These are phyloP conservation scores for Lentithecium fluviatile DNA, from an alignment of 495 filamentous ascomycete genomes.

Conservation along the genomic window DNA sequence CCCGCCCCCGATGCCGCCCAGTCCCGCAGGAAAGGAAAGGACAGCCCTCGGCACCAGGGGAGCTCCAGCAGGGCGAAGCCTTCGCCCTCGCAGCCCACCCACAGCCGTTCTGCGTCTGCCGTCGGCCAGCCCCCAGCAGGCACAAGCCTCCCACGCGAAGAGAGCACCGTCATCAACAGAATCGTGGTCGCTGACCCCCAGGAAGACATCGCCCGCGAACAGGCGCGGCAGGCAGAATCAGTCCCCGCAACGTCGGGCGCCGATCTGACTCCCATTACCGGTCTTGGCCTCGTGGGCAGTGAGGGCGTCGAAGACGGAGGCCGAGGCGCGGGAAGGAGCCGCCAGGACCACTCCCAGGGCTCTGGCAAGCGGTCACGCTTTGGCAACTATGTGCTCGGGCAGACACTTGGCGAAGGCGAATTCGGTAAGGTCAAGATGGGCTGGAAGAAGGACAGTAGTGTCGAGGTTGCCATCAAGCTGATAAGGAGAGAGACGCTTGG, in stretches of 20 bases:
- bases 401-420: constrained; percentile 97
- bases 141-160: constrained; percentile 58
- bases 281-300: constrained; percentile 55
- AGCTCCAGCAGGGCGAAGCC: constrained; percentile 32
- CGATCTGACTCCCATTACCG: constrained; percentile 53
- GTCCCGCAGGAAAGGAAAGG: constrained; percentile 50
- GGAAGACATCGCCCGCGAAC: constrained; percentile 74
- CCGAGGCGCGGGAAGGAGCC: constrained; percentile 62
- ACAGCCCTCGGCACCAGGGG: constrained; percentile 46
- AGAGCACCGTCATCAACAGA: constrained; percentile 72
- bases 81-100: constrained; percentile 36
- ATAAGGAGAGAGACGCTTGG: constrained; percentile 88
- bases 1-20: constrained; percentile 42
- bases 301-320: constrained; percentile 62
- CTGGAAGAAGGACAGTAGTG: constrained; percentile 95
- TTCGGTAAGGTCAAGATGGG: constrained; percentile 99
- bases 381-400: constrained; percentile 90
- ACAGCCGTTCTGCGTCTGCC: constrained; percentile 49
- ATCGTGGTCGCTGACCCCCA: constrained; percentile 76
- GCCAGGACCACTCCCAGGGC: constrained; percentile 69
- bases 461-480: constrained; percentile 97
- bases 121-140: constrained; percentile 42
- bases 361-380: constrained; percentile 78
- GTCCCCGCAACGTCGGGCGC: constrained; percentile 51
- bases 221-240: constrained; percentile 66